A percentile compares a stretch with the other conserved stretches of the same genome.
Evolutionary conservation across 1,284 basidiomycete genomes (phyloP).

Genomic region (Microbotryum scabiosae): DNA sequence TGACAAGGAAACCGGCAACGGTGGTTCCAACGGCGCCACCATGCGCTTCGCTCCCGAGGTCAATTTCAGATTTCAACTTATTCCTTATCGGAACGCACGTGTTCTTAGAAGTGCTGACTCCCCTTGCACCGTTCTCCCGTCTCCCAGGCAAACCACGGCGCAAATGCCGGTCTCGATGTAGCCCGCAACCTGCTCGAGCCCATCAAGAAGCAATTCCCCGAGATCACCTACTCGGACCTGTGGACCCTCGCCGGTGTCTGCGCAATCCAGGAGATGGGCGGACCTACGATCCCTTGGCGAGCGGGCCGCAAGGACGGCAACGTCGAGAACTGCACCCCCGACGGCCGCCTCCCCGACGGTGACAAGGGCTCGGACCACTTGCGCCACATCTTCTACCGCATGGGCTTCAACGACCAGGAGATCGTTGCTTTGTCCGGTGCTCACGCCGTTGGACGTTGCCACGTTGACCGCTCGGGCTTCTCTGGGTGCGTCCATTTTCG

Average conservation of each 20-base stretch:
- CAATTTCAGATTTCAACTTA: too few relatives aligned
- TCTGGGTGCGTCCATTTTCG: neutral
- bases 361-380: slow-evolving; percentile 42
- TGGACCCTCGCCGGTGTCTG: slow-evolving; percentile 42
- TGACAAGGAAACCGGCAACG: slow-evolving; percentile 44
- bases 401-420: slow-evolving; percentile 81
- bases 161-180: slow-evolving; percentile 15
- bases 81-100: too few relatives aligned
- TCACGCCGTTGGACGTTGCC: slow-evolving; percentile 91
- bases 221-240: slow-evolving; percentile 30
- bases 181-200: slow-evolving; percentile 31
- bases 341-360: slow-evolving; percentile 42
- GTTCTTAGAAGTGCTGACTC: too few relatives aligned
- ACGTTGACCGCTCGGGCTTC: slow-evolving; percentile 69
- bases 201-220: slow-evolving; percentile 32
- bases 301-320: slow-evolving; percentile 40
- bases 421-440: slow-evolving; percentile 80
- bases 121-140: too few relatives aligned
- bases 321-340: slow-evolving; percentile 38
- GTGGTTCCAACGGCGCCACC: slow-evolving; percentile 34
- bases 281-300: slow-evolving; percentile 38
- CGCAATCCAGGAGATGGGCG: slow-evolving; percentile 40
- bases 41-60: slow-evolving; percentile 35
- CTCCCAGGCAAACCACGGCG: slow-evolving; percentile 29
- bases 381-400: slow-evolving; percentile 41